Conservation (phyloP, 2,329 filamentous ascomycete species). For the Sporothrix globosa region DNA sequence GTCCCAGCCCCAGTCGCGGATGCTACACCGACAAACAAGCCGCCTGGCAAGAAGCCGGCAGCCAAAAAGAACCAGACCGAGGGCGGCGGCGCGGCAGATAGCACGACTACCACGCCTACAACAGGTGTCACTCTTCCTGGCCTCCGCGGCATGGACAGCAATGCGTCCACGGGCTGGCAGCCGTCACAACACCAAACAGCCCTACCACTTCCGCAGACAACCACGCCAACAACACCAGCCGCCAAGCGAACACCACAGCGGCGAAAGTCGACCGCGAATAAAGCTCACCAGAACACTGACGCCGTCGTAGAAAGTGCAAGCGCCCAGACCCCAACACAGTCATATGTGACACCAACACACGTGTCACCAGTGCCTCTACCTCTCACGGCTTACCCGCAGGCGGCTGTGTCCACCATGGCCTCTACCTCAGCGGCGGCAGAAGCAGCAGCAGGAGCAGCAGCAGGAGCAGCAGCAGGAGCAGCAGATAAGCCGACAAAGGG, state of each 20-base stretch:
- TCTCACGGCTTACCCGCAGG: not conserved
- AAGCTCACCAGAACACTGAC: not conserved
- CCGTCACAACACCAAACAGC: not conserved
- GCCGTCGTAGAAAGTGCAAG: not conserved
- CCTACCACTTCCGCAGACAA: not conserved
- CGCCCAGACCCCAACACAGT: not conserved
- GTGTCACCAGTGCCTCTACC: slow-evolving; percentile 19
- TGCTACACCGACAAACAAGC: not conserved
- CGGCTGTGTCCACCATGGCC: not conserved
- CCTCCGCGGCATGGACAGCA: slow-evolving; percentile 1
- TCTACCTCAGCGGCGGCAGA: not conserved
- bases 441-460: not conserved
- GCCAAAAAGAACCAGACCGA: not conserved
- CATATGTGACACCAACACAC: not conserved
- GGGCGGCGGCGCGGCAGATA: not conserved
- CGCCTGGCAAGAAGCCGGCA: not conserved
- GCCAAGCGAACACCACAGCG: slow-evolving; percentile 4
- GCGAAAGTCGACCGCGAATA: slow-evolving; percentile 15
- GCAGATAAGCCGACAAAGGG: slow-evolving; percentile 12
- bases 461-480: not conserved
- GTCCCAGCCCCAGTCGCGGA: not conserved
- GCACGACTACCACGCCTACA: not conserved
- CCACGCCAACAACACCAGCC: not conserved
- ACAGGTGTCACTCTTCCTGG: not conserved
- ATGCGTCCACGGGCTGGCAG: not conserved